Evolutionary conservation across 768 basidiomycete genomes (phyloP).

Genomic region (Lactarius akahatsu): DNA sequence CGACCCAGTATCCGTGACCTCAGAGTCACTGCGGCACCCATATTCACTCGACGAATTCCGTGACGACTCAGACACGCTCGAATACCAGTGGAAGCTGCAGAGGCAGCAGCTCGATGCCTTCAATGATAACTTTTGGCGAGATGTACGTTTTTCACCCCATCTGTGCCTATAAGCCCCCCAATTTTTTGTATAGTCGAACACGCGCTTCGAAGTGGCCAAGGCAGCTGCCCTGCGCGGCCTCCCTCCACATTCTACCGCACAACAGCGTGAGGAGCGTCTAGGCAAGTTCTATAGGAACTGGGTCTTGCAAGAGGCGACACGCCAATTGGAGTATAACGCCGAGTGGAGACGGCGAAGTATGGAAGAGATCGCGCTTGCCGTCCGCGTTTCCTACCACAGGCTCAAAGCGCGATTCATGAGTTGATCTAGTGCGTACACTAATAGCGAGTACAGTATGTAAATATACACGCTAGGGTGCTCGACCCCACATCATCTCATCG

Average conservation of each 20-base stretch:
- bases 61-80: slow-evolving; percentile 40
- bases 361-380: slow-evolving; percentile 54
- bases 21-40: slow-evolving; percentile 48
- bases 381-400: slow-evolving; percentile 49
- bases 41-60: slow-evolving; percentile 79
- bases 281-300: slow-evolving; percentile 74
- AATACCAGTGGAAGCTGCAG: slow-evolving; percentile 69
- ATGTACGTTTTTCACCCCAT: slow-evolving; percentile 51
- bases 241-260: slow-evolving; percentile 47
- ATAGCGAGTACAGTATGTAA: not conserved
- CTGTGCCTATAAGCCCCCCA: not conserved
- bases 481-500: slow-evolving; percentile 45
- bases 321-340: slow-evolving; percentile 57
- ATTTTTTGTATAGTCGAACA: slow-evolving; percentile 59
- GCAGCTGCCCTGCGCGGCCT: slow-evolving; percentile 55
- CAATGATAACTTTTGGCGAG: slow-evolving; percentile 78
- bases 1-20: slow-evolving; percentile 39
- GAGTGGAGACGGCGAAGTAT: slow-evolving; percentile 69
- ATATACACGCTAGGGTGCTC: slow-evolving; percentile 14
- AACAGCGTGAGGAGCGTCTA: slow-evolving; percentile 65
- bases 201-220: slow-evolving; percentile 74
- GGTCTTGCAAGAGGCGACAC: slow-evolving; percentile 64
- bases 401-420: slow-evolving; percentile 32
- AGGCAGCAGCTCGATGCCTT: slow-evolving; percentile 71
- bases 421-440: slow-evolving; percentile 15